Evolutionary conservation across 1,284 basidiomycete genomes (phyloP).

Genomic region (Microbotryomycetes sp.): DNA sequence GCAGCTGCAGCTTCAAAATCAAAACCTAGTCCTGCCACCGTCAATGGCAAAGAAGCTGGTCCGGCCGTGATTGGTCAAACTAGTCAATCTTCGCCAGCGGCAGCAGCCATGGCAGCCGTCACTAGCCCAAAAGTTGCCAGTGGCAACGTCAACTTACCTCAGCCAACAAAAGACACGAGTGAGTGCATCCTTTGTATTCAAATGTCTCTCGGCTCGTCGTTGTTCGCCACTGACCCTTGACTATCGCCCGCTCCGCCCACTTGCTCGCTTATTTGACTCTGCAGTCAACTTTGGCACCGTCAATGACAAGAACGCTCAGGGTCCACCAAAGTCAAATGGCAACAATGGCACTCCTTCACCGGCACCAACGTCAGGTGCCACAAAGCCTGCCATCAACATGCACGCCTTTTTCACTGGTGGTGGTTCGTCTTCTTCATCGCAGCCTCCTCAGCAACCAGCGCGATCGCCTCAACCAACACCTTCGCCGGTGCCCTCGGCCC

Average conservation of each 20-base stretch:
- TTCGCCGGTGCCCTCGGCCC: constrained; percentile 25
- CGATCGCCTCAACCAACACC: constrained; percentile 23
- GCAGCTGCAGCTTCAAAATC: constrained; percentile 31
- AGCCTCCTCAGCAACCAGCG: constrained; percentile 9
- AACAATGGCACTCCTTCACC: constrained; percentile 35
- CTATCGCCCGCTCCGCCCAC: neutral
- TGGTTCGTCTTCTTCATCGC: constrained; percentile 11
- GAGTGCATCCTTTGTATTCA: constrained; percentile 4
- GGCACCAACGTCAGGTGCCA: constrained; percentile 5
- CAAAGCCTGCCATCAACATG: constrained; percentile 21
- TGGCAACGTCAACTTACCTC: constrained; percentile 17
- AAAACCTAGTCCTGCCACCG: constrained; percentile 33
- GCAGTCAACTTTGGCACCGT: constrained; percentile 45
- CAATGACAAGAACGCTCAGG: constrained; percentile 43
- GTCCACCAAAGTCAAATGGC: constrained; percentile 39
- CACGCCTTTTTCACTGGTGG: constrained; percentile 27
- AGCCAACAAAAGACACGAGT: constrained; percentile 7
- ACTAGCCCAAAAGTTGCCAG: constrained; percentile 11
- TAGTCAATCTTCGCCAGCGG: constrained; percentile 13
- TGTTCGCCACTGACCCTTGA: neutral
- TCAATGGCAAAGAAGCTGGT: constrained; percentile 31
- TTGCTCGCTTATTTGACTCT: constrained; percentile 10
- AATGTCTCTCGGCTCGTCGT: neutral
- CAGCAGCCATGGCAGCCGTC: constrained; percentile 18
- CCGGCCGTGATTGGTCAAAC: constrained; percentile 19